Base-by-base conservation (phyloP, 495 filamentous ascomycete species). In the Neurospora sp. region DNA sequence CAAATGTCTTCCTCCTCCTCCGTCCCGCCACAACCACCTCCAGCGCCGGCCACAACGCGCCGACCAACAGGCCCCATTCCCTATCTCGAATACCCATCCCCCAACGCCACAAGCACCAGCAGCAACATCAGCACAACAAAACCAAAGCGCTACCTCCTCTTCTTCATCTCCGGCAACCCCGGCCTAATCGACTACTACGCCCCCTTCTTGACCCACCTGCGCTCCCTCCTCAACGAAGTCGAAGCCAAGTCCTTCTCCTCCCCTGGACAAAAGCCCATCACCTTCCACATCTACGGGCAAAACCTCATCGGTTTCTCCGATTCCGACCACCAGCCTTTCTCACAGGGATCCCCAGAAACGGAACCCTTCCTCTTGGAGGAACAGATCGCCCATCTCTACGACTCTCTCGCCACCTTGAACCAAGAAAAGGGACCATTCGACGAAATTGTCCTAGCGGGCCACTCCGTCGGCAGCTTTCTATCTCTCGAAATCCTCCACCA, bases 91-190 rank as follows among this genome's bases (percentile, higher is more conserved):
- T 76, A 72, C 40, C 76, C 78, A 9, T 78, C 76, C 0, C 18
- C 27, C 0, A n/a, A 69, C 20, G 9, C 40, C 16, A 22, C 70
- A 9, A 73, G 75, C 18, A 1, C 16, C 9, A 41, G 1, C 9
- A 76, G 70, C 38, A 75, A 71, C 38, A 27, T 10, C 72, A 37
- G 1, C 22, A 65, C 53, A 37, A 35, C 53, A 65, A 65, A 35
- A 35, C 53, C 53, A 8, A 65, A 65, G 31, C 27, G 53, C 53
- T 76, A 76, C 45, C 80, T 89, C 69, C 75, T 88, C 39, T 86
- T 80, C 83, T 93, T 96, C 80, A 88, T 97, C 48, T 85, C 93
- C 38, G 95, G 95, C 18, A 97, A 97, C 74, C 95, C 95, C 10
- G 95, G 95, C 0, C 82, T 97, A 41, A 89, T 97, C 65, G 83